phyloP scores from a whole-genome alignment of 805 yeast genomes.

The Wickerhamia fluorescens region DNA sequence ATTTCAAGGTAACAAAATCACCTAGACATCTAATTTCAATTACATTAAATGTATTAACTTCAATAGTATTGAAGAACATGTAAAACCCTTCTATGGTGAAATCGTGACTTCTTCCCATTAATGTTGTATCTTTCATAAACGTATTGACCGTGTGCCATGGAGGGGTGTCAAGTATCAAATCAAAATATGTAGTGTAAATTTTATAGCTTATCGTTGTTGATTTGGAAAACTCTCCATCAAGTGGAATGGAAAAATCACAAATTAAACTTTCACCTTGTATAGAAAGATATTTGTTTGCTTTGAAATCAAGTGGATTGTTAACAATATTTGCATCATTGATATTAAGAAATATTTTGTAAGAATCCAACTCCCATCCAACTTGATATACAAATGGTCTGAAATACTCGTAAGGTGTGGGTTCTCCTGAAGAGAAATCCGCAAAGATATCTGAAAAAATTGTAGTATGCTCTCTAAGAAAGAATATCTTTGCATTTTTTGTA shows the following conservation, averaged over 20 bases:
- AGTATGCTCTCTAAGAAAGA: slow-evolving; percentile 76
- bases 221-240: slow-evolving; percentile 45
- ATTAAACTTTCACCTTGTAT: slow-evolving; percentile 56
- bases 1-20: slow-evolving; percentile 57
- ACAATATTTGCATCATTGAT: slow-evolving; percentile 85
- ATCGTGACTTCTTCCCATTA: slow-evolving; percentile 61
- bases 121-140: slow-evolving; percentile 50
- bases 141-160: slow-evolving; percentile 86
- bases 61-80: slow-evolving; percentile 50
- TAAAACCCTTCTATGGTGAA: slow-evolving; percentile 61
- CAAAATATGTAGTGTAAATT: slow-evolving; percentile 50
- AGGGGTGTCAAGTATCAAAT: slow-evolving; percentile 67
- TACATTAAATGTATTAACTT: slow-evolving; percentile 63
- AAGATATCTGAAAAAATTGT: slow-evolving; percentile 64
- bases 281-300: slow-evolving; percentile 70
- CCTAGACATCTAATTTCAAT: slow-evolving; percentile 60
- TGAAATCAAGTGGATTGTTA: slow-evolving; percentile 79
- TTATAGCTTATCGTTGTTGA: slow-evolving; percentile 46
- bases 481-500: slow-evolving; percentile 50
- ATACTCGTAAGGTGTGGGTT: slow-evolving; percentile 61
- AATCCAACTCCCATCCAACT: slow-evolving; percentile 50
- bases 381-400: slow-evolving; percentile 67
- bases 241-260: slow-evolving; percentile 49
- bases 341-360: slow-evolving; percentile 62
- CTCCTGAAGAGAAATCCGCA: slow-evolving; percentile 72